Conservation (phyloP, 306 rosid genomes). For the Fagus crenata region DNA sequence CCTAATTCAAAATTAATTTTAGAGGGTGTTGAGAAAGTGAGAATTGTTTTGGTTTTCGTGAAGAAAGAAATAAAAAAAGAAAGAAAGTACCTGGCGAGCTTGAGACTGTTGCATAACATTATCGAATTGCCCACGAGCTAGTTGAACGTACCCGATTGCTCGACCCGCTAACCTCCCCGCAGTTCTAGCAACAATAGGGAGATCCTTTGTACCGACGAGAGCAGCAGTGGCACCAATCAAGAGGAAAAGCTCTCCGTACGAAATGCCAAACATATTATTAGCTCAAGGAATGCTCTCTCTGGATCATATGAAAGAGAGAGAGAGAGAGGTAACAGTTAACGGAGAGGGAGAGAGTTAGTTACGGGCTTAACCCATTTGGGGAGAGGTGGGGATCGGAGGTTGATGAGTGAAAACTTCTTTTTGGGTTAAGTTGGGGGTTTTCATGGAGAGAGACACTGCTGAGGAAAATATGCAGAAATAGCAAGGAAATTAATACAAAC, state of each 20-base stretch:
- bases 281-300: too few species aligned
- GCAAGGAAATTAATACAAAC: too few species aligned
- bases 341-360: too few species aligned
- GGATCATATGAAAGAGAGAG: too few species aligned
- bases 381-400: too few species aligned
- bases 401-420: too few species aligned
- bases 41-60: too few species aligned
- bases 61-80: background rate
- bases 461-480: too few species aligned
- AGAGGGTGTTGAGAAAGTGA: background rate
- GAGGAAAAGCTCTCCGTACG: constrained; percentile 49
- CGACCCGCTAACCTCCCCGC: constrained; percentile 53
- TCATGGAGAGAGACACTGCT: too few species aligned
- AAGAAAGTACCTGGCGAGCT: constrained; percentile 67
- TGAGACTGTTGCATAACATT: constrained; percentile 79
- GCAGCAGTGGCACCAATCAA: constrained; percentile 47
- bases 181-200: constrained; percentile 46
- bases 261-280: constrained; percentile 40
- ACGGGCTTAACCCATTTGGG: too few species aligned
- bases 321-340: too few species aligned
- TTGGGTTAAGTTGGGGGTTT: too few species aligned
- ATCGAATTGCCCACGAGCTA: constrained; percentile 87
- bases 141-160: constrained; percentile 79
- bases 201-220: constrained; percentile 51
- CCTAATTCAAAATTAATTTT: background rate